Base-by-base conservation (phyloP, 176 grass and related monocot species). In the Carex pumila region DNA sequence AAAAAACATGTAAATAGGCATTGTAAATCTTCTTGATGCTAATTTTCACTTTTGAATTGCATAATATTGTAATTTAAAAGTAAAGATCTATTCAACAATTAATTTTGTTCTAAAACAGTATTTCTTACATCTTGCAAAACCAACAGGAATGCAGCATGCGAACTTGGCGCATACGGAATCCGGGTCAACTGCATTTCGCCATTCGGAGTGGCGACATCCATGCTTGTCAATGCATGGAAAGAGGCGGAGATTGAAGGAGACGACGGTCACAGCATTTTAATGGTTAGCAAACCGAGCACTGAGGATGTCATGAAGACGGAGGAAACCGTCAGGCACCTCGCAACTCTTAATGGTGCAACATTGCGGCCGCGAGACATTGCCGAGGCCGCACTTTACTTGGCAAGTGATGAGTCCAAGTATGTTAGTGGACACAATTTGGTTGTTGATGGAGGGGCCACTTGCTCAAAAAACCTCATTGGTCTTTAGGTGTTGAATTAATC, bases 101-200 rank as follows among this genome's bases (percentile, higher is more conserved):
- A 69, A 25, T 49, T 72, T 22, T 73, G 70, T 25, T 52, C n/a
- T 12, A 73, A 29, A 25, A 22, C 43, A 52, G 10, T 73, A 54
- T 15, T 43, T 71, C 67, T 55, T 54, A 76, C 22, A 77, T 56
- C 22, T 32, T 77, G 11, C 25, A 78, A 52, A 29, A 49, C 32
- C 13, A 53, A 69, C 30, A 83, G 81, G 91, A 99, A 99, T 92
- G 90, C 91, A 0, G 89, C 93, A 49, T 96, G 97, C 83, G 97
- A 99, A 92, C 93, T 99, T 6, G 97, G 97, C n/a, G 84, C 87
- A 34, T 91, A 96, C 83, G 97, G 97, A 36, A 73, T 99, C 61
- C 93, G 97, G 2, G 93, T 99, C 32, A 99, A 99, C 83, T 99
- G 97, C 93, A 86, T 99, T 30, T 99, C 97, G 12, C 97, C 97